Base-by-base conservation (phyloP, 2,329 filamentous ascomycete genomes). In the Colletotrichum cereale region DNA sequence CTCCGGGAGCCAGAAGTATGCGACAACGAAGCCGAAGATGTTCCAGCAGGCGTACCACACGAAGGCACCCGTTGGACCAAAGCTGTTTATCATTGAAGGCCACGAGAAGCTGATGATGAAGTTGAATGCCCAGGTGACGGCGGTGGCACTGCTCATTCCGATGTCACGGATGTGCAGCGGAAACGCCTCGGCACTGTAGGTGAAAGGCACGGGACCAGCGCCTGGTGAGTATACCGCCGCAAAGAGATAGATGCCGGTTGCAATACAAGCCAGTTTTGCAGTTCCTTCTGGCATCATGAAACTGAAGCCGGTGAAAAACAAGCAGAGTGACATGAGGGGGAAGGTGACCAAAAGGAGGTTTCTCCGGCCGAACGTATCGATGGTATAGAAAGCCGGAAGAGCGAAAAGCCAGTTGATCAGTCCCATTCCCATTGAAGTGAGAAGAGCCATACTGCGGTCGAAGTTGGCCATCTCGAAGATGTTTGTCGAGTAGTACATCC, bases 161-260 rank as follows among this genome's bases (percentile, higher is more conserved):
- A 87, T 84, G 12, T 86, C 85, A 60, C 88, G 84, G 14, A 89
- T 84, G 55, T 89, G 88, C 0, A 89, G 78, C 0, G 88, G 87
- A 73, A 89, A 89, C 0, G 87, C 88, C 74, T 90, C 88, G 1
- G 88, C 88, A 0, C 86, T 88, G 76, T 90, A 90, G 0, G 87
- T 89, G 74, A 89, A 89, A 0, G 88, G 87, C 0, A 90, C 88
- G 0, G 88, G 87, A 0, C 88, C 88, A 60, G 88, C 86, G 21
- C 88, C 87, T 0, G 87, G 86, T 0, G 82, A 83, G 74, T 84
- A 84, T 16, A 82, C 77, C 1, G 80, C 78, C 74, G 80, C 81
- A 64, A 84, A 84, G 5, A 83, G 71, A 71, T 84, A 84, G 1
- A 84, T 78, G 0, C 82, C 81, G 0, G 78, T 72, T 2, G 80